Base-by-base conservation (phyloP, 306 rosid species). In the Hippophae tibetana region DNA sequence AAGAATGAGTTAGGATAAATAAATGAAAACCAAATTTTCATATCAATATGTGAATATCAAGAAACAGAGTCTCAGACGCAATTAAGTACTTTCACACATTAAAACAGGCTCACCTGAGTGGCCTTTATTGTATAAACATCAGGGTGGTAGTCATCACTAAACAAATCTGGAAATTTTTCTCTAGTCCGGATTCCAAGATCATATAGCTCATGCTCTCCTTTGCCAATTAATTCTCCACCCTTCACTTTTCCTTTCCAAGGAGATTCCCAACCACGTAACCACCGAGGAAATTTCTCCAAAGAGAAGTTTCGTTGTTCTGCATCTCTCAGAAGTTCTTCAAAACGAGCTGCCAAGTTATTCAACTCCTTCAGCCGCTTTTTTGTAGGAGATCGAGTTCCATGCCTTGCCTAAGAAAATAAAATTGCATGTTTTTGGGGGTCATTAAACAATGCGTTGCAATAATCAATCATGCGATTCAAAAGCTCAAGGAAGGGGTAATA, bases 331-430 rank as follows among this genome's bases (percentile, higher is more conserved):
- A 92, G 77, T 61, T 10, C 69, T 63, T 84, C 69, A 56, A 92
- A 48, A 56, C 57, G 89, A 73, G 57, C 52, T 14, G 80, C 76
- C 71, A 92, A 63, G 44, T 54, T 75, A 64, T 81, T 78, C 26
- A 92, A 54, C 69, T 85, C 87, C 66, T 47, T 76, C 42, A 83
- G 81, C 70, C 95, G 78, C 67, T 87, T 87, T 76, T 87, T 83
- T 1, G 98, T 92, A 2, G 95, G 98, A 60, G 86, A 63, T 38
- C 96, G 95, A 44, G 98, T 92, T 69, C 98, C 98, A 65, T 92
- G 98, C 74, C 98, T 92, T 11, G 96, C 89, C 98, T 92, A 79
- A 47, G 45, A 69, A 77, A 14, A 46, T 0, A 56, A 60, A 76
- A 27, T 60, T 61, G 50, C 65, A 75, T 54, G 48, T 31, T 43